phyloP scores from a whole-genome alignment of 2,329 filamentous ascomycete genomes.

The Aspergillus puulaauensis region DNA sequence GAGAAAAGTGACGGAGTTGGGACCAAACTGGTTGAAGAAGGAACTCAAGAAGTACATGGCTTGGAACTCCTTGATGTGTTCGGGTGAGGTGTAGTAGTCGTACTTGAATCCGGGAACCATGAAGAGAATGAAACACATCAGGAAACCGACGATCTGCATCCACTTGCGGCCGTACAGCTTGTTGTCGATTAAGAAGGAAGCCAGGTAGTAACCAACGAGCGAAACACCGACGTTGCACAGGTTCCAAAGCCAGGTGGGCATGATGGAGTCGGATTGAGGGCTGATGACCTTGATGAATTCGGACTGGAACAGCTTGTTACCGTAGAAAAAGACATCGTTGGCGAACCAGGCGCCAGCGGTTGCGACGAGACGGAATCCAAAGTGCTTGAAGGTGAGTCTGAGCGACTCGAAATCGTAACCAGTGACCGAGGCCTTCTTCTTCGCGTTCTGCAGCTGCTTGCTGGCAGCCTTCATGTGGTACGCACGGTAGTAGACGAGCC shows the following conservation, averaged over 20 bases:
- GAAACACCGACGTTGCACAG: constrained; percentile 86
- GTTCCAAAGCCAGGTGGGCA: constrained; percentile 90
- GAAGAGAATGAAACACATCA: constrained; percentile 92
- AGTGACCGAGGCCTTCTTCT: constrained; percentile 83
- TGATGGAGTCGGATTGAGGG: constrained; percentile 66
- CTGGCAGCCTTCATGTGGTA: constrained; percentile 91
- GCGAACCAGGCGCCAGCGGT: constrained; percentile 90
- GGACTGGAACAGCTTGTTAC: constrained; percentile 95
- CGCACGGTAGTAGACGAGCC: constrained; percentile 93
- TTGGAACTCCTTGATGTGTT: constrained; percentile 84
- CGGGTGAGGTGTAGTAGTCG: constrained; percentile 71
- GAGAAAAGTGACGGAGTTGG: constrained; percentile 94
- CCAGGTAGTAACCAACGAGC: constrained; percentile 84
- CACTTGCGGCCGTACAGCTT: constrained; percentile 94
- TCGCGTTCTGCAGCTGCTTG: constrained; percentile 76
- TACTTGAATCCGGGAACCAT: constrained; percentile 87
- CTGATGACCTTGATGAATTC: constrained; percentile 85
- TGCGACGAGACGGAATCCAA: constrained; percentile 80
- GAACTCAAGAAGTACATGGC: constrained; percentile 97
- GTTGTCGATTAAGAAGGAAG: constrained; percentile 87
- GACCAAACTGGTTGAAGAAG: constrained; percentile 99
- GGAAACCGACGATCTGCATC: constrained; percentile 94
- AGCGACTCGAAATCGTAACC: constrained; percentile 90
- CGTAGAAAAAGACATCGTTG: constrained; percentile 99
- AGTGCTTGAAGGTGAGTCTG: constrained; percentile 74